These are phyloP conservation scores for Serendipita sp. DNA, from an alignment of 768 basidiomycete species.

Conservation along the genomic window DNA sequence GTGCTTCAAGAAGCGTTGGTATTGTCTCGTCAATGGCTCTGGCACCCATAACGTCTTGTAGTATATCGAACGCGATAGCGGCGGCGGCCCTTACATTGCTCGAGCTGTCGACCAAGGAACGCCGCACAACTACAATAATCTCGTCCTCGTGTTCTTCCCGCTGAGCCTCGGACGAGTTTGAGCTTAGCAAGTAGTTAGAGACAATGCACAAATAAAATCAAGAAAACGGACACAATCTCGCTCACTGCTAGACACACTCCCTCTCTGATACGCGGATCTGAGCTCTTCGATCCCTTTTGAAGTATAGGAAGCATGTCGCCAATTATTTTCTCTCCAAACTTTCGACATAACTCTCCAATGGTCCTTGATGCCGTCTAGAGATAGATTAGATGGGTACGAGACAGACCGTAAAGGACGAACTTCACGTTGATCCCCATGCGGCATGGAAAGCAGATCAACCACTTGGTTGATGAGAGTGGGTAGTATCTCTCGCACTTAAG, in stretches of 20 bases:
- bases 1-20: constrained; percentile 51
- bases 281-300: constrained; percentile 37
- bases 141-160: constrained; percentile 78
- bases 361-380: constrained; percentile 74
- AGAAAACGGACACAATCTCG: constrained; percentile 59
- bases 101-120: constrained; percentile 77
- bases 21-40: constrained; percentile 94
- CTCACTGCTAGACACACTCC: constrained; percentile 79
- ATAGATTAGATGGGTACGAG: background rate
- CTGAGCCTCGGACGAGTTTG: constrained; percentile 67
- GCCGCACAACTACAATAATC: constrained; percentile 71
- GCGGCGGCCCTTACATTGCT: constrained; percentile 75
- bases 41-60: constrained; percentile 82
- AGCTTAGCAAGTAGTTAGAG: constrained; percentile 29
- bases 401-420: constrained; percentile 23
- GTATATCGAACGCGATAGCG: constrained; percentile 71
- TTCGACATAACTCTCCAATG: constrained; percentile 76
- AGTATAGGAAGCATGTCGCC: constrained; percentile 71
- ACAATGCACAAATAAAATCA: background rate
- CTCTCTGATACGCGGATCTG: constrained; percentile 49
- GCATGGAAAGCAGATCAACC: constrained; percentile 57
- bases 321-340: constrained; percentile 84
- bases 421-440: constrained; percentile 80
- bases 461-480: constrained; percentile 69
- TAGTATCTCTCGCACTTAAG: constrained; percentile 71